phyloP scores from a whole-genome alignment of 208 protist genomes.

The Trypanosoma boissoni region DNA sequence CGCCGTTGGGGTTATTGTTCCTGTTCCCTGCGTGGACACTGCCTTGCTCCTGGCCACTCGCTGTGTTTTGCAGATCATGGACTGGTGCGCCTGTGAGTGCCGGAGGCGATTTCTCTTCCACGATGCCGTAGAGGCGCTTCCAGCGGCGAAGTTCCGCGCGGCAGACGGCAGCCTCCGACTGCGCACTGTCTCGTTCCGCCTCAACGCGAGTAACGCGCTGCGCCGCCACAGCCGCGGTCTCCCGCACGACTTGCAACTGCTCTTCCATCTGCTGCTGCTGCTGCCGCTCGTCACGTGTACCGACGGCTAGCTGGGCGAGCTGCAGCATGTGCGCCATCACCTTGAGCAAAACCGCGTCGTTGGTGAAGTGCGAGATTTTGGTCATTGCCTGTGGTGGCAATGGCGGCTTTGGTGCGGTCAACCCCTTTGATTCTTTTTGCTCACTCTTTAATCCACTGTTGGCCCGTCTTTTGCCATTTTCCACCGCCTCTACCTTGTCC shows the following conservation, averaged over 20 bases:
- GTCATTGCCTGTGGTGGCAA: slow-evolving; percentile 3
- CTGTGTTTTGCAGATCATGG: too few species aligned
- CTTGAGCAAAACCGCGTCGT: slow-evolving; percentile 44
- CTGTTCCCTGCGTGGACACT: background rate
- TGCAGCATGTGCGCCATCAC: slow-evolving; percentile 81
- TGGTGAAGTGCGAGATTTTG: slow-evolving; percentile 49
- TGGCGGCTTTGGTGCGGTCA: slow-evolving; percentile 6
- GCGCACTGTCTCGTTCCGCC: slow-evolving; percentile 54
- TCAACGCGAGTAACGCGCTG: slow-evolving; percentile 35
- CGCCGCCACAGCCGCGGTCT: slow-evolving; percentile 46
- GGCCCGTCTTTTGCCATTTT: slow-evolving; percentile 3
- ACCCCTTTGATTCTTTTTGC: background rate
- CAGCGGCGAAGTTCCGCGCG: slow-evolving; percentile 68
- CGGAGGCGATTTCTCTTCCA: background rate
- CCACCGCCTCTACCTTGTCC: slow-evolving; percentile 10
- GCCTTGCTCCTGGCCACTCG: background rate
- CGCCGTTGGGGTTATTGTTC: background rate
- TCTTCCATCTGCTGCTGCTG: slow-evolving; percentile 29
- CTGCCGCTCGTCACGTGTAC: slow-evolving; percentile 17
- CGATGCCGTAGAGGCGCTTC: slow-evolving; percentile 22
- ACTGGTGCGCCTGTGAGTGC: background rate
- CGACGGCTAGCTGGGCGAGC: slow-evolving; percentile 34
- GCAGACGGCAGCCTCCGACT: slow-evolving; percentile 73
- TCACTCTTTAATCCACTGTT: background rate
- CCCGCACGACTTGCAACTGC: slow-evolving; percentile 31